Conservation (phyloP, 2,329 filamentous ascomycete genomes). For the Claviceps capensis region DNA sequence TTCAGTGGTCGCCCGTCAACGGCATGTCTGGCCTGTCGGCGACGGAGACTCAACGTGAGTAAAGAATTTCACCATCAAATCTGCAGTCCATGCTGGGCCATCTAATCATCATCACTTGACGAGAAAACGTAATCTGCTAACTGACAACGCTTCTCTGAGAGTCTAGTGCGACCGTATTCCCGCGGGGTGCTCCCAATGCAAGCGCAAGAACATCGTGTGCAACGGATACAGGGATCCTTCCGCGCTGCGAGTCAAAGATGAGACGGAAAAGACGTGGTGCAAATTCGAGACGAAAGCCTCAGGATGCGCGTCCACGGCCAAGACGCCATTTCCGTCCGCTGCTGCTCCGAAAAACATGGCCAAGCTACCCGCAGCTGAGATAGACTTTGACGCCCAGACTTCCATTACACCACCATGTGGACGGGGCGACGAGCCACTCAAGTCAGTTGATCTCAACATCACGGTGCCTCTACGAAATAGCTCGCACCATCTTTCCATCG, state of each 20-base stretch:
- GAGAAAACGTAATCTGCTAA: background rate
- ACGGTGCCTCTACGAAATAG: background rate
- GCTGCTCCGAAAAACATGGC: background rate
- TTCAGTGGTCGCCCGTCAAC: slow-evolving; percentile 16
- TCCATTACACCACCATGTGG: background rate
- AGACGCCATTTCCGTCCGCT: background rate
- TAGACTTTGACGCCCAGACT: background rate
- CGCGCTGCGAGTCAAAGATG: slow-evolving; percentile 13
- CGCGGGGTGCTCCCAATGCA: slow-evolving; percentile 14
- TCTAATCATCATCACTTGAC: background rate
- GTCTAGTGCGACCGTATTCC: slow-evolving; percentile 14
- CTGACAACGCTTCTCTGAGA: background rate
- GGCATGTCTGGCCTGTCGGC: slow-evolving; percentile 15
- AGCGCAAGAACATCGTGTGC: slow-evolving; percentile 13
- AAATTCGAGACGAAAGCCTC: slow-evolving; percentile 6
- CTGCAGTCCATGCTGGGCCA: background rate
- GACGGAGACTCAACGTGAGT: slow-evolving; percentile 13
- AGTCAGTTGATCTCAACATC: background rate
- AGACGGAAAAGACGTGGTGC: slow-evolving; percentile 11
- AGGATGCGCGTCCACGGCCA: slow-evolving; percentile 7
- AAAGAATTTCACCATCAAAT: background rate
- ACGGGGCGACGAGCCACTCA: background rate
- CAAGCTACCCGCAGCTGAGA: background rate
- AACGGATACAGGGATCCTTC: slow-evolving; percentile 14
- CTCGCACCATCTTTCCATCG: background rate